phyloP scores from a whole-genome alignment of 2,329 filamentous ascomycete species.

The Fusarium kyushuense region DNA sequence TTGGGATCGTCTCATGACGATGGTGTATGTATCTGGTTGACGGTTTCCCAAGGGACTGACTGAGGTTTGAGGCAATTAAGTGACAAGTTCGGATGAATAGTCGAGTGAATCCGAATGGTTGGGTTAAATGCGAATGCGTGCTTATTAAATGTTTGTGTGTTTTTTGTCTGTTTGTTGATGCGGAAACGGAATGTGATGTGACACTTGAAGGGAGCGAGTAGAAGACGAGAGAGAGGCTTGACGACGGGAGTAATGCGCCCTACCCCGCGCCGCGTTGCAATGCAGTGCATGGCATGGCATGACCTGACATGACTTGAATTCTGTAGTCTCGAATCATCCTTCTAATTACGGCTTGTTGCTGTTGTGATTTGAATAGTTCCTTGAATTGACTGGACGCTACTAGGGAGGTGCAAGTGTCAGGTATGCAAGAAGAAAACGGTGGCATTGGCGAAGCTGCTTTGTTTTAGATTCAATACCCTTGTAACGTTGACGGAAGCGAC shows the following conservation, averaged over 20 bases:
- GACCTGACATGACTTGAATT: neutral
- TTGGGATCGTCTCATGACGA: slow-evolving; percentile 28
- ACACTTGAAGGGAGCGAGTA: slow-evolving; percentile 21
- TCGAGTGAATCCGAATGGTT: slow-evolving; percentile 6
- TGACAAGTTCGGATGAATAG: slow-evolving; percentile 10
- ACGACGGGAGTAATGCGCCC: slow-evolving; percentile 3
- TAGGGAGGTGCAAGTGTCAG: slow-evolving; percentile 25
- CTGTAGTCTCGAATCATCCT: slow-evolving; percentile 8
- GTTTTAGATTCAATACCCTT: slow-evolving; percentile 33
- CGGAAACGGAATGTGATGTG: slow-evolving; percentile 37
- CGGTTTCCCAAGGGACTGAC: slow-evolving; percentile 1
- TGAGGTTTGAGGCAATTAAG: slow-evolving; percentile 15
- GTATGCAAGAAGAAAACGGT: slow-evolving; percentile 25
- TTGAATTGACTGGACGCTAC: slow-evolving; percentile 3
- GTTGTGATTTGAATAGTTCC: slow-evolving; percentile 12
- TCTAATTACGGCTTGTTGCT: slow-evolving; percentile 1
- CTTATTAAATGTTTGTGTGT: slow-evolving; percentile 12
- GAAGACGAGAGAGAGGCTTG: neutral
- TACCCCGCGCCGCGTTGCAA: slow-evolving; percentile 17
- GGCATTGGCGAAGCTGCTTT: slow-evolving; percentile 36
- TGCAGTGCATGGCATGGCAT: slow-evolving; percentile 10
- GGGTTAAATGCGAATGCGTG: neutral
- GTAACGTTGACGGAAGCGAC: neutral
- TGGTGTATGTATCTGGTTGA: slow-evolving; percentile 1
- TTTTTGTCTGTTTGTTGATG: slow-evolving; percentile 27